A percentile compares a stretch with the other conserved stretches of the same genome.
Evolutionary conservation across 2,329 filamentous ascomycete species (phyloP).

Genomic region (Alternaria ventricosa): DNA sequence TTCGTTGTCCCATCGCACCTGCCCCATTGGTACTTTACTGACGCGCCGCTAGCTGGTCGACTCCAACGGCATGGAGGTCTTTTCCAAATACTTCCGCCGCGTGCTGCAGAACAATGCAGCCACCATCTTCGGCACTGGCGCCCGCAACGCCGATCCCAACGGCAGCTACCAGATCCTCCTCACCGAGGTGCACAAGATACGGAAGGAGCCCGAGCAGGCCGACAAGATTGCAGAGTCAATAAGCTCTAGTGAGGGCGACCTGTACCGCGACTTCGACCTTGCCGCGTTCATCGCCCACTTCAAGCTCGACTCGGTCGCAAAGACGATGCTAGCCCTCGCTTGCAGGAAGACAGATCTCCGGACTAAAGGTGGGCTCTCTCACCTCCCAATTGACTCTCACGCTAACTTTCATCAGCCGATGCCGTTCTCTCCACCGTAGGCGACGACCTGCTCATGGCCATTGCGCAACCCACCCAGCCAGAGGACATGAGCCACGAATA

Average conservation of each 20-base stretch:
- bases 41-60: conserved; percentile 74
- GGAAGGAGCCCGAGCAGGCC: conserved; percentile 80
- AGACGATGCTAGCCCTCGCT: conserved; percentile 84
- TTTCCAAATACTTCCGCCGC: conserved; percentile 92
- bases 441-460: conserved; percentile 75
- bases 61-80: conserved; percentile 99
- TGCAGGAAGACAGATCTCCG: conserved; percentile 86
- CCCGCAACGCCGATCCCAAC: conserved; percentile 73
- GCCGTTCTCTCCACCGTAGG: conserved; percentile 86
- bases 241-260: conserved; percentile 86
- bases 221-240: conserved; percentile 92
- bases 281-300: conserved; percentile 96
- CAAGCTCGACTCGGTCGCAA: conserved; percentile 85
- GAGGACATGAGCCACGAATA: conserved; percentile 72
- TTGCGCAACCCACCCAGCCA: conserved; percentile 69
- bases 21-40: conserved; percentile 16
- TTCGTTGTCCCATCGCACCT: conserved; percentile 52
- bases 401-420: conserved; percentile 67
- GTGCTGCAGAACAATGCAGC: conserved; percentile 89
- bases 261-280: conserved; percentile 96
- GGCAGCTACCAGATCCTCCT: conserved; percentile 85
- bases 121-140: conserved; percentile 85
- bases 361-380: conserved; percentile 74
- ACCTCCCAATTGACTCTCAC: conserved; percentile 4
- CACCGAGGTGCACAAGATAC: conserved; percentile 85